Percentiles rank a stretch among this genome's conserved stretches.
Evolutionary conservation across 2,329 filamentous ascomycete species (phyloP).

Genomic region (Aspergillus sp.): DNA sequence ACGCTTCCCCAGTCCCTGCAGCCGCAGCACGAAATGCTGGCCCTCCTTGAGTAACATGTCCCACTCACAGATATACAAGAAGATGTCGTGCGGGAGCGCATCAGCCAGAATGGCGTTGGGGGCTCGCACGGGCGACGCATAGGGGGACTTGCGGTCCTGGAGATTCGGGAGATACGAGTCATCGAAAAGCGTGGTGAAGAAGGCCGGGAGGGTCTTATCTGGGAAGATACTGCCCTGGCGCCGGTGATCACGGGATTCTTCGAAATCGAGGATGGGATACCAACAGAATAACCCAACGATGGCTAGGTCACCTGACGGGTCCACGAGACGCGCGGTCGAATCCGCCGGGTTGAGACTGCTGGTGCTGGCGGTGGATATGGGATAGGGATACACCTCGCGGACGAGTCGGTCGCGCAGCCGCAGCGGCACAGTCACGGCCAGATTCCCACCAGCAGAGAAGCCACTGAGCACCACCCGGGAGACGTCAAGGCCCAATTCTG

Average conservation of each 20-base stretch:
- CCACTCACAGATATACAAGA: conserved; percentile 57
- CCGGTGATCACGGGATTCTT: conserved; percentile 51
- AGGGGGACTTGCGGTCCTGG: conserved; percentile 47
- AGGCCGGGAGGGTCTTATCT: conserved; percentile 40
- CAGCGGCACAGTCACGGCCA: conserved; percentile 54
- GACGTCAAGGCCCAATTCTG: conserved; percentile 49
- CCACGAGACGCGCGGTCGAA: conserved; percentile 28
- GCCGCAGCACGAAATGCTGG: conserved; percentile 34
- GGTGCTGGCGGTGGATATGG: conserved; percentile 9
- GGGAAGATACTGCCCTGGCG: conserved; percentile 48
- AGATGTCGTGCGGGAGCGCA: conserved; percentile 51
- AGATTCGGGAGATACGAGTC: conserved; percentile 40
- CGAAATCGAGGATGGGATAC: conserved; percentile 57
- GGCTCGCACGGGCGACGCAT: conserved; percentile 51
- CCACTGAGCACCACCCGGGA: conserved; percentile 52
- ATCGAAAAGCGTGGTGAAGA: conserved; percentile 44
- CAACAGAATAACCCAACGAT: conserved; percentile 53
- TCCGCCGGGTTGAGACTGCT: conserved; percentile 20
- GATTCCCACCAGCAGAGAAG: conserved; percentile 57
- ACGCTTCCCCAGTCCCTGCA: conserved; percentile 37
- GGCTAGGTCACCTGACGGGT: conserved; percentile 36
- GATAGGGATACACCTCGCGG: conserved; percentile 6
- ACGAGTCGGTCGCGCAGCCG: conserved; percentile 41
- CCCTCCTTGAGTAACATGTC: conserved; percentile 59
- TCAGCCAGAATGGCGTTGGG: conserved; percentile 45